A percentile compares a stretch with the other conserved stretches of the same genome.
Conservation (phyloP, 2,329 filamentous ascomycete species). For the Clonostachys rosea region DNA sequence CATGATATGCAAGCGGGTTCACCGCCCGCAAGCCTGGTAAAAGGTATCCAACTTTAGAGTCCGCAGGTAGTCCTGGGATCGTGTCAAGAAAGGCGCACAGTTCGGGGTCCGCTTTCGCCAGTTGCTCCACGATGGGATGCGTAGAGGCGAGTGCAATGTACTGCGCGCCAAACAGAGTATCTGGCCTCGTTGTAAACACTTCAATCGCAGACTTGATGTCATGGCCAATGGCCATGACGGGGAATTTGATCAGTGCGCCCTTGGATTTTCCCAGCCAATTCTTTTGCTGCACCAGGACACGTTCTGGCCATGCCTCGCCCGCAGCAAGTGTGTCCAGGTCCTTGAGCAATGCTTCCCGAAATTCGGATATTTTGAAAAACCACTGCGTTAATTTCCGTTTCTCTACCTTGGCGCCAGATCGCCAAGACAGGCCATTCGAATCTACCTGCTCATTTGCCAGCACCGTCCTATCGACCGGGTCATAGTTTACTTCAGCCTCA, state of each 20-base stretch:
- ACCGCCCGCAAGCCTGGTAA: slow-evolving; percentile 57
- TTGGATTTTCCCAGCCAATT: slow-evolving; percentile 84
- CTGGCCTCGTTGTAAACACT: slow-evolving; percentile 80
- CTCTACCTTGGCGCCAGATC: slow-evolving; percentile 80
- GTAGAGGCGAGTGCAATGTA: slow-evolving; percentile 74
- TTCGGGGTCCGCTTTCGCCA: slow-evolving; percentile 54
- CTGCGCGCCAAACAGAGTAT: slow-evolving; percentile 83
- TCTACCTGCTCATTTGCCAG: slow-evolving; percentile 94
- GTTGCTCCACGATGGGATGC: slow-evolving; percentile 61
- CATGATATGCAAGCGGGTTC: slow-evolving; percentile 60
- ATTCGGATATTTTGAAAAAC: slow-evolving; percentile 83
- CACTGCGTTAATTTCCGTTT: slow-evolving; percentile 78
- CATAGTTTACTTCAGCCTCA: slow-evolving; percentile 84
- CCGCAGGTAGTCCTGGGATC: slow-evolving; percentile 47
- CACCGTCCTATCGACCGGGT: slow-evolving; percentile 84
- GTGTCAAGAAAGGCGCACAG: slow-evolving; percentile 66
- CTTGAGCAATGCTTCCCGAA: slow-evolving; percentile 65
- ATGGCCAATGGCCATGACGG: slow-evolving; percentile 40
- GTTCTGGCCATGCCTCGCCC: slow-evolving; percentile 71
- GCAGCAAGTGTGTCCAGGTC: slow-evolving; percentile 64
- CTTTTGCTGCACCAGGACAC: slow-evolving; percentile 76
- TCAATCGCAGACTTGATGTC: slow-evolving; percentile 47
- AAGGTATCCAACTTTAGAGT: slow-evolving; percentile 64
- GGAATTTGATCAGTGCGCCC: slow-evolving; percentile 70
- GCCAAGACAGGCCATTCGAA: slow-evolving; percentile 78